phyloP scores from a whole-genome alignment of 768 basidiomycete species.

The Boletus bicolor region DNA sequence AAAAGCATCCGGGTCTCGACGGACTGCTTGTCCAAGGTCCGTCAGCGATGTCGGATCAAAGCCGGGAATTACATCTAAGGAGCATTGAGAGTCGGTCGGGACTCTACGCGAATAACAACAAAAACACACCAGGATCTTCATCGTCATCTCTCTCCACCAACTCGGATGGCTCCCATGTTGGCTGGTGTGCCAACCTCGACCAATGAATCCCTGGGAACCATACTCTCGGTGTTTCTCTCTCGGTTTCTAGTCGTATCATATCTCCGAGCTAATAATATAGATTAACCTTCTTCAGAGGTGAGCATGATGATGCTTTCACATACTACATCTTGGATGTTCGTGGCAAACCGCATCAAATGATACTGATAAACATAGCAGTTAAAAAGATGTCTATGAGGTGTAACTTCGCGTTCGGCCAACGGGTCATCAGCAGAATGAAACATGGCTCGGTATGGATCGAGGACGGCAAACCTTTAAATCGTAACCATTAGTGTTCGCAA shows the following conservation, averaged over 20 bases:
- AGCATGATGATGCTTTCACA: slow-evolving; percentile 4
- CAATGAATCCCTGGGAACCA: slow-evolving; percentile 53
- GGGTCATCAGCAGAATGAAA: slow-evolving; percentile 40
- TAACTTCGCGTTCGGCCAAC: slow-evolving; percentile 37
- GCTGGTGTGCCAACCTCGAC: slow-evolving; percentile 40
- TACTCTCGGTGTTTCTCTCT: slow-evolving; percentile 38
- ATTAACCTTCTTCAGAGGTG: neutral
- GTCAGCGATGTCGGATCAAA: slow-evolving; percentile 38
- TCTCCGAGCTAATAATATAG: slow-evolving; percentile 47
- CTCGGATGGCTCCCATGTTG: slow-evolving; percentile 45
- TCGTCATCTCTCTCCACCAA: slow-evolving; percentile 51
- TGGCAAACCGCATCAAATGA: slow-evolving; percentile 41
- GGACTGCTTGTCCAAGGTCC: slow-evolving; percentile 55
- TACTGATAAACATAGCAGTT: slow-evolving; percentile 72
- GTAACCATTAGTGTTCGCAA: neutral
- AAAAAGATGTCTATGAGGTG: slow-evolving; percentile 69
- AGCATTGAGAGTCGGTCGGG: neutral
- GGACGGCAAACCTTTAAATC: slow-evolving; percentile 41
- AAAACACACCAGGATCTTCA: slow-evolving; percentile 56
- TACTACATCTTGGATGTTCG: slow-evolving; percentile 34
- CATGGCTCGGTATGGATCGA: slow-evolving; percentile 58
- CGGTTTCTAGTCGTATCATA: slow-evolving; percentile 53
- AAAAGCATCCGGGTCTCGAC: slow-evolving; percentile 71
- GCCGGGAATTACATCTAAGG: slow-evolving; percentile 55
- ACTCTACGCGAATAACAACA: neutral